Base-by-base conservation (phyloP, 306 rosid species). In the Cyclanthera cordifolia region DNA sequence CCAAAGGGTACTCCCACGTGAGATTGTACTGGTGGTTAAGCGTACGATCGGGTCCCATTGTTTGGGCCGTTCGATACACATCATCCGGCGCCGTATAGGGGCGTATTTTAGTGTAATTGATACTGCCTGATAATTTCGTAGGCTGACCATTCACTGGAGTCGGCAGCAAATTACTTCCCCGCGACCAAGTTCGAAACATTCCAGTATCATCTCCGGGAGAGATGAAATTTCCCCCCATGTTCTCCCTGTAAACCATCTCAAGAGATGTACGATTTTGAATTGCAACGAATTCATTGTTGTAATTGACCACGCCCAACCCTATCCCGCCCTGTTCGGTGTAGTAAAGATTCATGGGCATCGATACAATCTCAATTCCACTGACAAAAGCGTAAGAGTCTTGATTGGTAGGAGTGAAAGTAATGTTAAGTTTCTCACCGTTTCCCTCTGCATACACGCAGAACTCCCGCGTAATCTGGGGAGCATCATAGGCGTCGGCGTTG, bases 1-100 rank as follows among this genome's bases (percentile, higher is more conserved):
- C 75, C 0, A 81, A 60, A 15, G 71, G 61, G 49, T 60, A 81
- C 15, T 12, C 9, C 85, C 85, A 77, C 0, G 78, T 77, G 1
- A 81, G 73, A 2, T 67, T 77, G 76, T 70, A 65, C 34, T 61
- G 2, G 20, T 20, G 8, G 60, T 79, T 67, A 14, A 7, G 1
- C 0, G 9, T 74, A 4, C n/a, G 2, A 4, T 32, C n/a, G n/a
- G n/a, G 14, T n/a, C 55, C 49, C 64, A 59, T 75, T 0, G 72
- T 43, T 3, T 67, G 24, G 1, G 49, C 67, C 1, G 75, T 76
- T 4, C 5, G 57, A 46, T 79, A 79, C 4, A 79, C 77, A n/a
- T 16, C 0, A 1, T 53, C n/a, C 0, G 78, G 80, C 0, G 79
- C 79, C 1, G 71, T 25, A 74, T 65, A 74, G 3, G 17, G 9